phyloP scores from a whole-genome alignment of 306 rosid genomes.

The Casuarina equisetifolia region DNA sequence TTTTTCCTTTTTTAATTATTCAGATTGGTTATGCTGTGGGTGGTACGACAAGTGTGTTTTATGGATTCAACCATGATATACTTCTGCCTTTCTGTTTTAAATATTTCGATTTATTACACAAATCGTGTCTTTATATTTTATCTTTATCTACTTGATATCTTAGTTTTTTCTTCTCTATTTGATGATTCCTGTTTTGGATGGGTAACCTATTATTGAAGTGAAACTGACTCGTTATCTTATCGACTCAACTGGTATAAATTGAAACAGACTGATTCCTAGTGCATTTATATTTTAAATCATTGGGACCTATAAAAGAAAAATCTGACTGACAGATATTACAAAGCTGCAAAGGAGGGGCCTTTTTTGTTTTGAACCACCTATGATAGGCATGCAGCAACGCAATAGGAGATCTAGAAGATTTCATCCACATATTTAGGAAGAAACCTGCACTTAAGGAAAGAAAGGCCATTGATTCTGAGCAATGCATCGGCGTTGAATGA shows the following conservation, averaged over 20 bases:
- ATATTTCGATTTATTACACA: background rate
- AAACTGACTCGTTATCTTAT: background rate
- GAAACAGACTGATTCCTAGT: background rate
- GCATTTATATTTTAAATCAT: background rate
- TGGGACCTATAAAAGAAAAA: background rate
- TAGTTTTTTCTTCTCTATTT: background rate
- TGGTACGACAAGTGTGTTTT: conserved; percentile 87
- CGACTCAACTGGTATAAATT: background rate
- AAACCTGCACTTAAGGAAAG: background rate
- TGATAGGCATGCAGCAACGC: background rate
- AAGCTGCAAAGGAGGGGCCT: background rate
- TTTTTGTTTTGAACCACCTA: background rate
- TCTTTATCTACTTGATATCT: background rate
- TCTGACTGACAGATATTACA: background rate
- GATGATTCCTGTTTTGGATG: background rate
- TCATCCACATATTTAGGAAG: background rate
- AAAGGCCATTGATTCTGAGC: background rate
- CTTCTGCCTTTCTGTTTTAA: background rate
- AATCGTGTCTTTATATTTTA: background rate
- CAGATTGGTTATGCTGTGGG: conserved; percentile 98
- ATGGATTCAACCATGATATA: conserved; percentile 88
- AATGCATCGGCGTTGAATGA: background rate
- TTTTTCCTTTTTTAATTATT: background rate
- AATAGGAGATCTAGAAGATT: background rate
- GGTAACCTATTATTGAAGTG: background rate